Evolutionary conservation across 768 basidiomycete species (phyloP), one percentile per base, ranked within the genome.

Genomic region (Podaxis sp.): DNA sequence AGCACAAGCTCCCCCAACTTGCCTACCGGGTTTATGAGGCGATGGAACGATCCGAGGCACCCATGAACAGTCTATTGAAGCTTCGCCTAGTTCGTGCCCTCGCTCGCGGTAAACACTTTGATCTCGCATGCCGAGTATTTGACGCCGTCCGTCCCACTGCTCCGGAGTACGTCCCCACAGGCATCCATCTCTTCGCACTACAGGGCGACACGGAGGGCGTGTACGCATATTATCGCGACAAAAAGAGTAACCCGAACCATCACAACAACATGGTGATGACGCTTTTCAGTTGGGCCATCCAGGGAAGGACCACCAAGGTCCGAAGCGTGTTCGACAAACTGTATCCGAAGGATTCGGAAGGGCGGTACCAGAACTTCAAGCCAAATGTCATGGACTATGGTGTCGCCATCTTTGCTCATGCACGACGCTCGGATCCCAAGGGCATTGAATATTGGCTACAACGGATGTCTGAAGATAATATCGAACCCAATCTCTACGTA

Each of bases 261-360:
- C 55, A 44, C 18, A 51, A 51, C 5, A 42, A 48, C n/a, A 62
- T 9, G 21, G 74, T 76, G n/a, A 74, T 79, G 72, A 67, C 85
- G 27, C 73, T 93, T 69, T 82, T 84, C 62, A 78, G 81, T 0
- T 77, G 85, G 67, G 86, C 87, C 4, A 72, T 77, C 32, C 67
- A 74, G 10, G 81, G 81, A 13, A 71, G 74, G 40, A 70, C 71
- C 1, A 68, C 75, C 18, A 70, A 72, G 38, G 80, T 82, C 23
- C 71, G 78, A 7, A 70, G 74, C 46, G 68, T 83, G 28, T 93
- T 91, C 71, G 67, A 82, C 62, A 62, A 79, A 44, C 79, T 81
- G 62, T 91, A 85, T 64, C 82, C 83, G 1, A 59, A 61, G 1
- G 66, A 67, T n/a, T 38, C 65, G 0, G 61, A 70, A 23, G 76